A percentile compares a stretch with the other conserved stretches of the same genome.
phyloP scores from a whole-genome alignment of 2,329 filamentous ascomycete genomes.

The Ascocoryne sarcoides region DNA sequence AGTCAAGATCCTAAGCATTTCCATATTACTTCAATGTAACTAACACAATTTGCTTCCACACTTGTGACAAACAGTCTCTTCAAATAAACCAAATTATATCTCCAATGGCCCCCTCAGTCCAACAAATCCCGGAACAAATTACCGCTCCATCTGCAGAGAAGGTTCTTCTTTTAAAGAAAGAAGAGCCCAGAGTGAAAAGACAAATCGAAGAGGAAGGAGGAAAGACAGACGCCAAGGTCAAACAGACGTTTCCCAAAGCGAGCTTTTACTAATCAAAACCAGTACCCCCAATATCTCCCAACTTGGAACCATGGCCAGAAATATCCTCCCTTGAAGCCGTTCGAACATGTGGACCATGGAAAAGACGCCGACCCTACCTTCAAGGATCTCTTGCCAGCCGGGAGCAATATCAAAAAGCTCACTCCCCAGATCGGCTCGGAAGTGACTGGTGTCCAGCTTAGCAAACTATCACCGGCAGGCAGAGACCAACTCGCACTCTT shows the following conservation, averaged over 20 bases:
- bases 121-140: too few relatives aligned
- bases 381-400: slow-evolving; percentile 52
- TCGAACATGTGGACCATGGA: slow-evolving; percentile 64
- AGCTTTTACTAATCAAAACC: background rate
- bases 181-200: slow-evolving; percentile 10
- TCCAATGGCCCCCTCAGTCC: too few relatives aligned
- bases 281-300: slow-evolving; percentile 64
- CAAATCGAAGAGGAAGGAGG: slow-evolving; percentile 20
- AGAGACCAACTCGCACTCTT: slow-evolving; percentile 69
- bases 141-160: too few relatives aligned
- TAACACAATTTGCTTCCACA: too few relatives aligned
- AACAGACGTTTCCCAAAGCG: background rate
- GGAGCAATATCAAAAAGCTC: slow-evolving; percentile 45
- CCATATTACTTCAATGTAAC: too few relatives aligned
- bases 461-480: slow-evolving; percentile 53
- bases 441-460: slow-evolving; percentile 60
- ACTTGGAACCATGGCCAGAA: slow-evolving; percentile 57
- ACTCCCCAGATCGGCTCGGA: slow-evolving; percentile 67
- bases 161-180: too few relatives aligned
- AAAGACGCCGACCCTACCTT: slow-evolving; percentile 61
- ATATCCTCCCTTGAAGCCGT: slow-evolving; percentile 56
- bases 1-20: too few relatives aligned
- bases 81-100: too few relatives aligned
- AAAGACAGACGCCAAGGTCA: slow-evolving; percentile 14
- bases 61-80: too few relatives aligned